Conservation (phyloP, 2,329 filamentous ascomycete species). For the Calycina marina region DNA sequence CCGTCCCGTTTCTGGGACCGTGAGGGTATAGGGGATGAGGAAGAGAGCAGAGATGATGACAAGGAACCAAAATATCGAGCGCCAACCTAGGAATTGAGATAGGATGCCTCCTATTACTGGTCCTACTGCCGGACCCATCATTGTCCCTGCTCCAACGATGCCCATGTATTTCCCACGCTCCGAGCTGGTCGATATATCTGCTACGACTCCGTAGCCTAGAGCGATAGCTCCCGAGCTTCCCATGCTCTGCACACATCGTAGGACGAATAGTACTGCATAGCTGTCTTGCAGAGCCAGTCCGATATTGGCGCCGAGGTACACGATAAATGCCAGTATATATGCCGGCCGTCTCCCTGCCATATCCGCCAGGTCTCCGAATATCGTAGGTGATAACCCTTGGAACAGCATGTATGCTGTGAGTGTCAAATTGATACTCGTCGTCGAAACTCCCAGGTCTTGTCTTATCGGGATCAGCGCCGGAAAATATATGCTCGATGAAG, state of each 20-base stretch:
- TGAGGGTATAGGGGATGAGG: constrained; percentile 23
- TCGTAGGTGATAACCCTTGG: constrained; percentile 42
- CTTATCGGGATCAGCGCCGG: constrained; percentile 23
- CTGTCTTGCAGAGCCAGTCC: constrained; percentile 36
- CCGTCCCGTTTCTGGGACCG: constrained; percentile 21
- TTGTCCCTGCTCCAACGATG: constrained; percentile 42
- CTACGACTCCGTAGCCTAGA: constrained; percentile 54
- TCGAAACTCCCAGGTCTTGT: constrained; percentile 17
- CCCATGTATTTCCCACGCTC: constrained; percentile 64
- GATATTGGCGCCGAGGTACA: constrained; percentile 41
- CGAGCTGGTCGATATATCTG: constrained; percentile 52
- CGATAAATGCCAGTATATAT: constrained; percentile 38
- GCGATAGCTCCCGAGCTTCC: constrained; percentile 47
- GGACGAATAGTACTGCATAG: constrained; percentile 36
- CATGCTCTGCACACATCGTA: constrained; percentile 43
- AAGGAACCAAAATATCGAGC: constrained; percentile 38
- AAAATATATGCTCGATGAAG: constrained; percentile 22
- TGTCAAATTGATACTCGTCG: constrained; percentile 20
- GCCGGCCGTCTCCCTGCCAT: constrained; percentile 38
- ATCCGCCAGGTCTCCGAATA: constrained; percentile 43
- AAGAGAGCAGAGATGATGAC: constrained; percentile 28
- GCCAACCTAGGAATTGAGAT: constrained; percentile 33
- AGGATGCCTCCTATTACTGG: constrained; percentile 36
- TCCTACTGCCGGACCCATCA: constrained; percentile 31
- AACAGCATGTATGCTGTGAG: constrained; percentile 30